These are phyloP conservation scores for Viola pubescens DNA, from an alignment of 441 rosid genomes.

Conservation along the genomic window DNA sequence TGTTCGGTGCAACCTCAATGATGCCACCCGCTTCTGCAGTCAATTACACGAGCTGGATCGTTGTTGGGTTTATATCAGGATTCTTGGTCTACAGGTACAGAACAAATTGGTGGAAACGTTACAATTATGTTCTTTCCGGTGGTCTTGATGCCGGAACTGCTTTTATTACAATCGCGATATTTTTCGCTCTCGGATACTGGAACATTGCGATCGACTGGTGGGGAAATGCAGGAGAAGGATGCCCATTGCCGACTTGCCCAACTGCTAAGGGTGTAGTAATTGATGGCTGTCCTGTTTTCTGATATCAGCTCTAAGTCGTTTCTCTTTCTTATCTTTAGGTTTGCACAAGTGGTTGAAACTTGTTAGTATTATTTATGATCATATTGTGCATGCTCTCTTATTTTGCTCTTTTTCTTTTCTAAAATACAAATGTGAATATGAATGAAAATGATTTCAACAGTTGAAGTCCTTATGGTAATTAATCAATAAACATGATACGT, in stretches of 20 bases:
- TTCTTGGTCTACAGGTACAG: conserved; percentile 41
- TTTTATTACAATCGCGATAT: conserved; percentile 47
- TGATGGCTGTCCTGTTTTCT: conserved; percentile 47
- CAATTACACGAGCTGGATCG: conserved; percentile 54
- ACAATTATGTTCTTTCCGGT: conserved; percentile 60
- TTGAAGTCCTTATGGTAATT: no score
- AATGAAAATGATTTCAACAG: no score
- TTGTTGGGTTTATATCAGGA: conserved; percentile 49
- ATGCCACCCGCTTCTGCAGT: conserved; percentile 67
- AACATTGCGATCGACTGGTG: conserved; percentile 42
- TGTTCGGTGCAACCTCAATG: conserved; percentile 47
- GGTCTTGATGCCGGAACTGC: conserved; percentile 76
- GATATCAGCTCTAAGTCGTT: conserved; percentile 4
- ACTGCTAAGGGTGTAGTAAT: conserved; percentile 46
- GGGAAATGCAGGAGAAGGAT: conserved; percentile 48
- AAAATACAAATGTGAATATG: no score
- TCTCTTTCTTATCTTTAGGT: not conserved
- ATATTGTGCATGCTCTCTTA: no score
- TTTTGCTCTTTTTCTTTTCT: no score
- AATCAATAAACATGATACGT: no score
- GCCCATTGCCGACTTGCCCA: conserved; percentile 57
- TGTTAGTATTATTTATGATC: no score
- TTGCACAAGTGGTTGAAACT: no score
- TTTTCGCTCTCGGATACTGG: conserved; percentile 34
- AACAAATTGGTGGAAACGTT: conserved; percentile 53